A percentile compares a stretch with the other conserved stretches of the same genome.
phyloP scores from a whole-genome alignment of 2,329 filamentous ascomycete species.

The Claviceps sp. region DNA sequence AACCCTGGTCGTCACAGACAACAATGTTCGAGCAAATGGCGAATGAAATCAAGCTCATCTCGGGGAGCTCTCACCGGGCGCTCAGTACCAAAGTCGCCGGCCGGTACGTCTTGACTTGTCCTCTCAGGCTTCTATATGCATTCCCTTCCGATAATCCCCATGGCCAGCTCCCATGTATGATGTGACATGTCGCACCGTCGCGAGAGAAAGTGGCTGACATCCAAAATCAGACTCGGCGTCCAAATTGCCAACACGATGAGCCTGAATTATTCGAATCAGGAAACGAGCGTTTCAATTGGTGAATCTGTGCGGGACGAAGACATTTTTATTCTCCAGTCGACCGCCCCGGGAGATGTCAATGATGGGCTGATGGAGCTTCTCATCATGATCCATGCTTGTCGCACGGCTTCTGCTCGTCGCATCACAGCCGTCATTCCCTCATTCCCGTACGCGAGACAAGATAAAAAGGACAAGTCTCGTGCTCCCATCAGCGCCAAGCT shows the following conservation, averaged over 20 bases:
- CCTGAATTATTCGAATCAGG: constrained; percentile 75
- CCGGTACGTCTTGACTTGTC: constrained; percentile 20
- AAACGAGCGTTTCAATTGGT: constrained; percentile 84
- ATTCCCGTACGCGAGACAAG: constrained; percentile 91
- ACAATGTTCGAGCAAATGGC: constrained; percentile 32
- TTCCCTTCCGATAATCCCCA: neutral
- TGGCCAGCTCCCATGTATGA: neutral
- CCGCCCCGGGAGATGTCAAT: constrained; percentile 90
- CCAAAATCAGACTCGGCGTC: constrained; percentile 49
- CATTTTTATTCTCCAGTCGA: constrained; percentile 95
- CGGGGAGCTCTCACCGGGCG: constrained; percentile 34
- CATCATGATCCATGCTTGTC: constrained; percentile 95
- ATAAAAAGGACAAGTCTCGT: constrained; percentile 89
- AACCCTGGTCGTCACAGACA: neutral
- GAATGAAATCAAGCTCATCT: constrained; percentile 40
- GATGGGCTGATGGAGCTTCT: constrained; percentile 96
- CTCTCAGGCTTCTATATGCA: neutral
- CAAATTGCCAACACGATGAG: constrained; percentile 68
- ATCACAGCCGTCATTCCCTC: constrained; percentile 94
- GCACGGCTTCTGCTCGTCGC: constrained; percentile 55
- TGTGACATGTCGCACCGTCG: constrained; percentile 3
- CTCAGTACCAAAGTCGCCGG: constrained; percentile 32
- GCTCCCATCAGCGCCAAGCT: constrained; percentile 95
- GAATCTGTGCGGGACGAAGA: constrained; percentile 96
- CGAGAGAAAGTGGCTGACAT: constrained; percentile 11